Evolutionary conservation across 2,329 filamentous ascomycete species (phyloP).

Genomic region (Geosmithia flava): DNA sequence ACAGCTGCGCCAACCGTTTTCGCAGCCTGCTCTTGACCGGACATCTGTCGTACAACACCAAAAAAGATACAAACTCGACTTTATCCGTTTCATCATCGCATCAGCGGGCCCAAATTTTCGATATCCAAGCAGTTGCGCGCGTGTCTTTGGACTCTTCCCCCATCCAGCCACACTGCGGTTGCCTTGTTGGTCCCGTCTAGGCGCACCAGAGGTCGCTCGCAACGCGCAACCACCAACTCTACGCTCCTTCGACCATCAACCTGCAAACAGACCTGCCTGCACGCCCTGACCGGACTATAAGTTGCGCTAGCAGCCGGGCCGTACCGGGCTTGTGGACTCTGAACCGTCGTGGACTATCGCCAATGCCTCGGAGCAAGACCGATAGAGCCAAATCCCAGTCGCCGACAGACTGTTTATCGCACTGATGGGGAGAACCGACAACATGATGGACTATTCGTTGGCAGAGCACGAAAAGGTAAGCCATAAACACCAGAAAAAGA

Average conservation of each 20-base stretch:
- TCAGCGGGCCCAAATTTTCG: too few species aligned
- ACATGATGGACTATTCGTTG: conserved; percentile 14
- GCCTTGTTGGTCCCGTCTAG: not conserved
- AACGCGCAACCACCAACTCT: not conserved
- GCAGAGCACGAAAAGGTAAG: conserved; percentile 40
- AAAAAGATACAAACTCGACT: too few species aligned
- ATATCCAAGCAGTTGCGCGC: not conserved
- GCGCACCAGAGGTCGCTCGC: not conserved
- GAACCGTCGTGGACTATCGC: not conserved
- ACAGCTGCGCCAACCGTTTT: not conserved
- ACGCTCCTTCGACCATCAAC: not conserved
- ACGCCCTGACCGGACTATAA: not conserved
- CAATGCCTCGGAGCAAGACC: conserved; percentile 6
- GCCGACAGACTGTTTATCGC: conserved; percentile 2
- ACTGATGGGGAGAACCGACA: not conserved
- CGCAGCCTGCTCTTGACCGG: not conserved
- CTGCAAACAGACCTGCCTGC: not conserved
- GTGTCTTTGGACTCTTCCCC: not conserved
- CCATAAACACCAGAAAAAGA: conserved; percentile 3
- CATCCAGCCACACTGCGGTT: not conserved
- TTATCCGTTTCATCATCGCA: too few species aligned
- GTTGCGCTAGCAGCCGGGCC: not conserved
- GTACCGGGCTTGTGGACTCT: not conserved
- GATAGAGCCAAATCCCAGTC: not conserved
- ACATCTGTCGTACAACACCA: not conserved